Percentiles rank a stretch among this genome's conserved stretches.
These are phyloP conservation scores for Stylosanthes scabra DNA, from an alignment of 331 rosid genomes.

Conservation along the genomic window DNA sequence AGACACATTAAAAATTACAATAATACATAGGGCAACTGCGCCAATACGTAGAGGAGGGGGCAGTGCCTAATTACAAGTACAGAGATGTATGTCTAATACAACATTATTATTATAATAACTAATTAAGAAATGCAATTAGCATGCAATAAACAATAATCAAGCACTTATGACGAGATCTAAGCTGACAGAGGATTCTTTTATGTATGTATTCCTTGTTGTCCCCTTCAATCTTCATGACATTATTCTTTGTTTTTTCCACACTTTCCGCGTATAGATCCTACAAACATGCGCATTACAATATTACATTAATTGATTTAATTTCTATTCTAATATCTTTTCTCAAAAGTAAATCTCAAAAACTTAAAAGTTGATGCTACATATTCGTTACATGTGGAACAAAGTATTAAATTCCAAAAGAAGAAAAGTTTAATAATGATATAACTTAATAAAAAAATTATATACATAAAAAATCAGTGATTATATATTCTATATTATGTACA, in stretches of 20 bases:
- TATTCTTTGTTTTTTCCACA: conserved; percentile 38
- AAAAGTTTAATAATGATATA: no score
- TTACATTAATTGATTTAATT: not conserved
- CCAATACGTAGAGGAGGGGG: conserved; percentile 9
- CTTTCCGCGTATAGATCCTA: conserved; percentile 47
- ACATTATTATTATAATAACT: not conserved
- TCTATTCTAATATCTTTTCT: conserved; percentile 4
- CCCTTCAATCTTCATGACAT: not conserved
- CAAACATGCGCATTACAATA: not conserved
- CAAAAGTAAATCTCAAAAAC: conserved; percentile 9
- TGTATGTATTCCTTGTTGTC: not conserved
- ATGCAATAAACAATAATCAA: conserved; percentile 25
- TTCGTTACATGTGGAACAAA: not conserved
- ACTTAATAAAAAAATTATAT: no score
- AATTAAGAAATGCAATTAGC: conserved; percentile 9
- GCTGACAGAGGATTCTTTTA: not conserved
- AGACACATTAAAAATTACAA: conserved; percentile 38
- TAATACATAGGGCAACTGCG: conserved; percentile 31
- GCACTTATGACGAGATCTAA: not conserved
- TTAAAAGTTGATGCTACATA: not conserved
- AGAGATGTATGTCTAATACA: conserved; percentile 13
- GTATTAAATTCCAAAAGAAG: not conserved
- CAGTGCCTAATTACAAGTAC: conserved; percentile 32
- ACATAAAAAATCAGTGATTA: no score
- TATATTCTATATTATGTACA: no score